These are phyloP conservation scores for Ampelocalamus luodianensis DNA, from an alignment of 176 grass and related monocot genomes.

Conservation along the genomic window DNA sequence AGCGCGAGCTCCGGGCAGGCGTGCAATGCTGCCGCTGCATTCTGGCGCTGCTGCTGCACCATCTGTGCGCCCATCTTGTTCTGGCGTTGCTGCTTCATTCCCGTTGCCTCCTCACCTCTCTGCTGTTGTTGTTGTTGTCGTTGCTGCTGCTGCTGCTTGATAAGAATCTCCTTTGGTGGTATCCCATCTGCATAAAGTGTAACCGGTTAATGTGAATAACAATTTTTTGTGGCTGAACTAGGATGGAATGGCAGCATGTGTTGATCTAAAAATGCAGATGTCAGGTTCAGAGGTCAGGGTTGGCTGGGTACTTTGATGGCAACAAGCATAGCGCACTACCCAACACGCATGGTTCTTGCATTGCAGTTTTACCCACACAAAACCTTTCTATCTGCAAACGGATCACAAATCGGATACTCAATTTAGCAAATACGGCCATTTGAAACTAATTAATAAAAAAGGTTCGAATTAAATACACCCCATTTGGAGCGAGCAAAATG, in stretches of 20 bases:
- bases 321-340: background rate
- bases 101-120: background rate
- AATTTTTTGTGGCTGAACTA: background rate
- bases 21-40: background rate
- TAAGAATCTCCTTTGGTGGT: background rate
- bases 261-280: background rate
- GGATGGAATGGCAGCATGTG: background rate
- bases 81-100: background rate
- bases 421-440: too few species aligned
- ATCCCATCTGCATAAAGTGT: background rate
- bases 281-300: background rate
- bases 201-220: background rate
- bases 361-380: background rate
- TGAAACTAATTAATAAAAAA: too few species aligned
- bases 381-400: background rate
- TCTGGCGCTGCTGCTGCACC: background rate
- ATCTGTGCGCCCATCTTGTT: background rate
- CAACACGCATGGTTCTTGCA: slow-evolving; percentile 13
- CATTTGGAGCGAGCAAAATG: too few species aligned
- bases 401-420: too few species aligned
- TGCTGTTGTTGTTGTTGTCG: background rate
- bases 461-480: too few species aligned
- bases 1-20: slow-evolving; percentile 33
- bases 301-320: background rate
- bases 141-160: background rate